Conservation (phyloP, 345 rosid species). For the Xanthoceras sorbifolium region DNA sequence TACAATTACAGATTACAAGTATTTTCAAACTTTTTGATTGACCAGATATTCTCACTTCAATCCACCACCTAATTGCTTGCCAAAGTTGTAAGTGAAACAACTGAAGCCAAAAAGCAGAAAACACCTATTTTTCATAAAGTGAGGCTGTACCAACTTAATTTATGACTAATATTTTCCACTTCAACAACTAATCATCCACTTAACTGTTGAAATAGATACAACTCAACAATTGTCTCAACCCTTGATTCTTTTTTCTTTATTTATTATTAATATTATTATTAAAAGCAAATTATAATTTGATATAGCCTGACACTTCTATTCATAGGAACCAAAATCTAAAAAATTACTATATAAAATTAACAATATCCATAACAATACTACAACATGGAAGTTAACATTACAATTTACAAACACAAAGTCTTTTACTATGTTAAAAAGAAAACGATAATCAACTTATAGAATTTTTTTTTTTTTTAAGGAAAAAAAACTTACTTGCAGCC, state of each 20-base stretch:
- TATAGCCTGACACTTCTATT: not conserved
- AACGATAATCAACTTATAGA: not conserved
- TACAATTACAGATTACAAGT: not conserved
- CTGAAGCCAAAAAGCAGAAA: not conserved
- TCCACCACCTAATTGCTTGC: not conserved
- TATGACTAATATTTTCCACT: no score
- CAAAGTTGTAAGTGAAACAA: not conserved
- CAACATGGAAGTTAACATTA: not conserved
- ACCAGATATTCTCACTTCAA: not conserved
- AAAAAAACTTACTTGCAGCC: conserved; percentile 71
- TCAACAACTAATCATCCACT: not conserved
- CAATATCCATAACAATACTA: not conserved
- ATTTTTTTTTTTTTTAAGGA: no score
- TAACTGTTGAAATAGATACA: not conserved
- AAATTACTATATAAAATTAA: not conserved
- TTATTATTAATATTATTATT: no score
- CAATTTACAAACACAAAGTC: not conserved
- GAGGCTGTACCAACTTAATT: not conserved
- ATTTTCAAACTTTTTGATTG: not conserved
- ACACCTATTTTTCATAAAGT: not conserved
- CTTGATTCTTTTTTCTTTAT: no score
- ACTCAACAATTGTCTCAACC: not conserved
- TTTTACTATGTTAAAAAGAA: not conserved
- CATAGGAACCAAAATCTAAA: not conserved
- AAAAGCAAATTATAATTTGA: not conserved